phyloP scores from a whole-genome alignment of 2,329 filamentous ascomycete genomes.

The Aureobasidium zeae region DNA sequence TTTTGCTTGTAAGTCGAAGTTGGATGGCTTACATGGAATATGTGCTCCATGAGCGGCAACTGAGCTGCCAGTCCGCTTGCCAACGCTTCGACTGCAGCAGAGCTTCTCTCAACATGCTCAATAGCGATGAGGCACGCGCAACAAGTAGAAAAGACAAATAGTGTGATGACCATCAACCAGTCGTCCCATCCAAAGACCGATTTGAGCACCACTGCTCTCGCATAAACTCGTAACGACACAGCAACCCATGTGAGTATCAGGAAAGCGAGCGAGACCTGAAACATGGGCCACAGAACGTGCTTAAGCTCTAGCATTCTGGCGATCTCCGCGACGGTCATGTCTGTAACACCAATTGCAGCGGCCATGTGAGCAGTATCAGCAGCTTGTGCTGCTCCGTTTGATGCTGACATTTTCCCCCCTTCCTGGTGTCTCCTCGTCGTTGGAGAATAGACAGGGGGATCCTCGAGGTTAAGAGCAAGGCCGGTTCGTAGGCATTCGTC shows the following conservation, averaged over 20 bases:
- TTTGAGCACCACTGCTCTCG: conserved; percentile 24
- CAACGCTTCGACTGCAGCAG: not conserved
- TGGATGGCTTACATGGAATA: conserved; percentile 39
- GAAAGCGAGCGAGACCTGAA: conserved; percentile 27
- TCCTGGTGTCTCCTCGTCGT: not conserved
- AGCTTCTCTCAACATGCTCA: conserved; percentile 5
- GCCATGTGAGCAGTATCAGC: conserved; percentile 1
- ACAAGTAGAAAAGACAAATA: conserved; percentile 28
- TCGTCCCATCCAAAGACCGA: conserved; percentile 29
- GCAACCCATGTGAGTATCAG: conserved; percentile 28
- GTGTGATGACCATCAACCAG: conserved; percentile 28
- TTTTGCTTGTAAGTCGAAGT: conserved; percentile 28
- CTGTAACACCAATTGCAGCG: not conserved
- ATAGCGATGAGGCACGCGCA: conserved; percentile 25
- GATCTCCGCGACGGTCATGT: conserved; percentile 5
- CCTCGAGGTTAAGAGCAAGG: conserved; percentile 10
- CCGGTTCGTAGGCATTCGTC: conserved; percentile 4
- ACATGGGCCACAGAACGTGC: conserved; percentile 2
- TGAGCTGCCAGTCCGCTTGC: not conserved
- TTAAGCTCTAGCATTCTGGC: conserved; percentile 2
- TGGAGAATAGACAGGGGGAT: not conserved
- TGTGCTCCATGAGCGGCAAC: conserved; percentile 29
- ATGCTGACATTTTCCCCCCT: too few species aligned
- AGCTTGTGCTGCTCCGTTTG: too few species aligned
- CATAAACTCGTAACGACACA: conserved; percentile 28